These are phyloP conservation scores for Colletotrichum aenigma DNA, from an alignment of 2,329 filamentous ascomycete genomes.

Conservation along the genomic window DNA sequence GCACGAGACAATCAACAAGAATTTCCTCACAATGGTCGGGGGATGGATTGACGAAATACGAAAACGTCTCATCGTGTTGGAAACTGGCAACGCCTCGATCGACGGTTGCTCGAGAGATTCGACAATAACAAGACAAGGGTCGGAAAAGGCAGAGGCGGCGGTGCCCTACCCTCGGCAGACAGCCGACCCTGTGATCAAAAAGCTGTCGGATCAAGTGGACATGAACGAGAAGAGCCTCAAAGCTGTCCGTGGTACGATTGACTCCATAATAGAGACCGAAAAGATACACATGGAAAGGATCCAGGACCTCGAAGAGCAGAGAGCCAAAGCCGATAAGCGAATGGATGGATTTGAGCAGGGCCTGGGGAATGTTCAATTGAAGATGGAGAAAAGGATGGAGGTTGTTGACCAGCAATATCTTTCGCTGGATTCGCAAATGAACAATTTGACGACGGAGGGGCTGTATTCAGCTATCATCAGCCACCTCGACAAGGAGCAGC, in stretches of 20 bases:
- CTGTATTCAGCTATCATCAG: conserved; percentile 45
- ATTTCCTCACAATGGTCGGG: not conserved
- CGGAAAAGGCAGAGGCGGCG: not conserved
- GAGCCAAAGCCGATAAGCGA: not conserved
- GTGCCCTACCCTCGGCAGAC: not conserved
- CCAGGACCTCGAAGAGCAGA: conserved; percentile 10
- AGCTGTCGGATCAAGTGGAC: not conserved
- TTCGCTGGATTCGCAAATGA: conserved; percentile 51
- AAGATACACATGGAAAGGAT: not conserved
- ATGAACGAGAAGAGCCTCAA: conserved; percentile 11
- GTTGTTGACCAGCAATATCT: conserved; percentile 39
- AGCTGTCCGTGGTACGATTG: not conserved
- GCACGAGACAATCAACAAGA: not conserved
- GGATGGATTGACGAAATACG: not conserved
- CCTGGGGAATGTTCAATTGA: not conserved
- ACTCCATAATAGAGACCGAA: not conserved
- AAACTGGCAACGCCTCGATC: not conserved
- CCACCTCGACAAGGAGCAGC: conserved; percentile 31
- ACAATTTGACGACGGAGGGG: conserved; percentile 49
- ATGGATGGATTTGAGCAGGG: not conserved
- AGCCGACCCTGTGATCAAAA: not conserved
- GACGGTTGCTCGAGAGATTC: not conserved
- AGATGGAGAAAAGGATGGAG: conserved; percentile 30
- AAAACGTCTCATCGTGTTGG: not conserved
- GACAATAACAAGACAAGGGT: not conserved